Evolutionary conservation across 2,329 filamentous ascomycete species (phyloP).

Genomic region (Rutstroemia sp.): DNA sequence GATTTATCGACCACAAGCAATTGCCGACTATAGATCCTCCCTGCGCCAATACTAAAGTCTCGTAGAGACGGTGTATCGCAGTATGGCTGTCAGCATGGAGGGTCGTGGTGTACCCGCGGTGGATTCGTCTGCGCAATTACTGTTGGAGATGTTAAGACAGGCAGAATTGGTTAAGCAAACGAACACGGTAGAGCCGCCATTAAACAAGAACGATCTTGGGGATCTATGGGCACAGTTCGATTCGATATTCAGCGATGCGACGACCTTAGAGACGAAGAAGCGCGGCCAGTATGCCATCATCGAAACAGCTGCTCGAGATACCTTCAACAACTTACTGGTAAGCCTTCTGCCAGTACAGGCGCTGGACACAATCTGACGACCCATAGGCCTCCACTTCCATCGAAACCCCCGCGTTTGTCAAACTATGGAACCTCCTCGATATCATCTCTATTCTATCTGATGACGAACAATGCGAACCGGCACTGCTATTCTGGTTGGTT

Average conservation of each 20-base stretch:
- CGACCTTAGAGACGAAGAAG: slow-evolving; percentile 29
- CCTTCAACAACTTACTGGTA: slow-evolving; percentile 75
- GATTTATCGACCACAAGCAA: background rate
- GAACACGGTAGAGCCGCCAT: slow-evolving; percentile 61
- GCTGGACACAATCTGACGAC: slow-evolving; percentile 29
- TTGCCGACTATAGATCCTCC: background rate
- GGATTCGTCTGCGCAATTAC: slow-evolving; percentile 43
- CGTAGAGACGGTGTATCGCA: background rate
- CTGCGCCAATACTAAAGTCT: background rate
- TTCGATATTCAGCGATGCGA: slow-evolving; percentile 33
- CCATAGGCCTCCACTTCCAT: slow-evolving; percentile 66
- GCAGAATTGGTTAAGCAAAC: slow-evolving; percentile 53
- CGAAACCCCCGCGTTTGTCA: slow-evolving; percentile 68
- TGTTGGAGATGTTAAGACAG: slow-evolving; percentile 50
- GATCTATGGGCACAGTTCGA: slow-evolving; percentile 40
- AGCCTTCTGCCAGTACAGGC: slow-evolving; percentile 32
- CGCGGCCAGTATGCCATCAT: slow-evolving; percentile 56
- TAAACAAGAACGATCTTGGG: slow-evolving; percentile 62
- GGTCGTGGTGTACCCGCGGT: slow-evolving; percentile 47
- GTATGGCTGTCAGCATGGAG: slow-evolving; percentile 36
- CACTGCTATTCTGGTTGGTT: slow-evolving; percentile 79
- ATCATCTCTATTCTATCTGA: slow-evolving; percentile 85
- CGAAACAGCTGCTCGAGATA: slow-evolving; percentile 74
- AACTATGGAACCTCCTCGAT: slow-evolving; percentile 90
- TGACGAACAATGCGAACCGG: slow-evolving; percentile 67